phyloP scores from a whole-genome alignment of 1,139 yeast species.

The Blastobotrys raffinosifermentans region DNA sequence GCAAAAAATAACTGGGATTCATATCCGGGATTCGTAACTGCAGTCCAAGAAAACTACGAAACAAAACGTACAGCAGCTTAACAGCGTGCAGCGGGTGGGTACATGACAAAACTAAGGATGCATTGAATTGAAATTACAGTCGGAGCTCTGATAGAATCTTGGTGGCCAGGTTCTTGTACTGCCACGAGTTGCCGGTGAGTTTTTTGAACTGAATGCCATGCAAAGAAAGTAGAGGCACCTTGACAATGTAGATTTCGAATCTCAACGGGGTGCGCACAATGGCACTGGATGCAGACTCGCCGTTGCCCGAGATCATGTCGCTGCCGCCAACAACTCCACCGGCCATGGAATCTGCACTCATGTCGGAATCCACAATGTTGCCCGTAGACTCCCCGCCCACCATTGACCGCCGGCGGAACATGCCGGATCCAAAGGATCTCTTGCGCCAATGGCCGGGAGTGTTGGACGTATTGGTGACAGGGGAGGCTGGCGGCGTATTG shows the following conservation, averaged over 20 bases:
- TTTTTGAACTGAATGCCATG: constrained; percentile 96
- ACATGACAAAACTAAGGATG: neutral
- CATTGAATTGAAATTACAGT: constrained; percentile 30
- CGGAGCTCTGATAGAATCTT: constrained; percentile 75
- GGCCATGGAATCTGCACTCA: constrained; percentile 32
- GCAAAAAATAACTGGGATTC: constrained; percentile 1
- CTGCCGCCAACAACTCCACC: constrained; percentile 42
- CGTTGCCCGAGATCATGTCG: constrained; percentile 44
- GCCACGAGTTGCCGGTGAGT: constrained; percentile 91
- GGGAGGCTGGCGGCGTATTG: constrained; percentile 18
- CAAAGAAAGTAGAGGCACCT: constrained; percentile 83
- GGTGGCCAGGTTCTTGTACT: constrained; percentile 88
- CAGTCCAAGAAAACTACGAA: constrained; percentile 1
- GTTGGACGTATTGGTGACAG: constrained; percentile 14
- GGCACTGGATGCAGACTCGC: constrained; percentile 12
- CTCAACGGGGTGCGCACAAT: constrained; percentile 51
- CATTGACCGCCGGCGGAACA: constrained; percentile 18
- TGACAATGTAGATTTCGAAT: constrained; percentile 89
- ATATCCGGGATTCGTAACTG: no score
- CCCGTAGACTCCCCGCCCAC: constrained; percentile 21
- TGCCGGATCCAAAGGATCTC: constrained; percentile 25
- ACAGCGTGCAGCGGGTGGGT: no score
- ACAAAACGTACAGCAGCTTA: constrained; percentile 1
- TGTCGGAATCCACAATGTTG: constrained; percentile 24
- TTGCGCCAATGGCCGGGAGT: constrained; percentile 29